A percentile compares a stretch with the other conserved stretches of the same genome.
These are phyloP conservation scores for Aspergillus baeticus DNA, from an alignment of 495 filamentous ascomycete species.

Conservation along the genomic window DNA sequence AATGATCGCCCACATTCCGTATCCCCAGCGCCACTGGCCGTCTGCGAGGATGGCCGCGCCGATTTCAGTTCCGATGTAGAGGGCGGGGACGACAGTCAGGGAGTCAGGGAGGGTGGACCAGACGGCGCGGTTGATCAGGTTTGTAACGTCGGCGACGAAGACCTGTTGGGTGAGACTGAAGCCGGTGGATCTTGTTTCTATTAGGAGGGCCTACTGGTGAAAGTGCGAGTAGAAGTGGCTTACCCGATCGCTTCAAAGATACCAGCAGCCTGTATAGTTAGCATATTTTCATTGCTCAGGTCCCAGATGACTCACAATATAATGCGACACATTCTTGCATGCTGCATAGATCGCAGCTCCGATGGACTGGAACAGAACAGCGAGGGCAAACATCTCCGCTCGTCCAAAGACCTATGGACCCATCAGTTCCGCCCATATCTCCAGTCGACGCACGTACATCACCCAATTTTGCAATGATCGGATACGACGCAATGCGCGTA, in stretches of 20 bases:
- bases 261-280: constrained; percentile 16
- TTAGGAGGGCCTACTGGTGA: neutral
- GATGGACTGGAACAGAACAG: constrained; percentile 13
- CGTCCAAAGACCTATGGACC: constrained; percentile 17
- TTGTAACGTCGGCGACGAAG: constrained; percentile 30
- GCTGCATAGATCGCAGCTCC: constrained; percentile 24
- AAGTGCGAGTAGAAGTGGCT: neutral
- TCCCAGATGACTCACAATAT: constrained; percentile 16
- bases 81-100: constrained; percentile 20
- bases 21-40: constrained; percentile 27
- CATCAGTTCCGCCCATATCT: neutral
- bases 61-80: constrained; percentile 25
- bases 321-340: constrained; percentile 23
- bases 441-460: constrained; percentile 12
- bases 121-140: constrained; percentile 24
- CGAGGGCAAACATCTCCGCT: constrained; percentile 28
- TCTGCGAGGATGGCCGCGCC: constrained; percentile 20
- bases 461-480: constrained; percentile 26
- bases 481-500: constrained; percentile 24
- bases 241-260: constrained; percentile 27
- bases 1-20: constrained; percentile 30
- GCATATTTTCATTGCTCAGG: neutral
- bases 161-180: constrained; percentile 28
- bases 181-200: constrained; percentile 18
- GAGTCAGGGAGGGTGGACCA: constrained; percentile 30